Conservation (phyloP, 768 basidiomycete species). For the Lentinula raphanica region DNA sequence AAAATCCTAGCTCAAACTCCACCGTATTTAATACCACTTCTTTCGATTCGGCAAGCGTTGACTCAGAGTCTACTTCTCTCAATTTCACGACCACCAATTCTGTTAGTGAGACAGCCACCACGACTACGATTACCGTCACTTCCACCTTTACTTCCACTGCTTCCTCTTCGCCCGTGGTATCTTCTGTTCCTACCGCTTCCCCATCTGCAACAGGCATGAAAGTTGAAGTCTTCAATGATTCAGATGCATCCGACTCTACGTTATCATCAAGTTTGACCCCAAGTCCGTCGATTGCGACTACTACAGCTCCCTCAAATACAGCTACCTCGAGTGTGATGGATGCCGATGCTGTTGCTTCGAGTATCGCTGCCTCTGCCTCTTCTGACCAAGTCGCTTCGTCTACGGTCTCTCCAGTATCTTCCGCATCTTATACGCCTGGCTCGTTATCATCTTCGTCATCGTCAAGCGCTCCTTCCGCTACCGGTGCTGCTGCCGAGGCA, state of each 20-base stretch:
- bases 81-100: background rate
- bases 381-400: background rate
- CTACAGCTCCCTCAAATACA: too few species aligned
- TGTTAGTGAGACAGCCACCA: background rate
- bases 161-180: background rate
- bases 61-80: background rate
- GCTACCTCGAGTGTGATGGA: background rate
- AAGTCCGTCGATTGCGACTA: background rate
- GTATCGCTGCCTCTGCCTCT: background rate
- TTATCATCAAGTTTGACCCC: background rate
- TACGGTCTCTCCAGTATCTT: background rate
- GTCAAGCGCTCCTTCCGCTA: background rate
- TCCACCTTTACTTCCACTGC: background rate
- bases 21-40: background rate
- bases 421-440: background rate
- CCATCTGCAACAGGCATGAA: background rate
- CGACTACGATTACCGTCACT: conserved; percentile 2
- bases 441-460: background rate
- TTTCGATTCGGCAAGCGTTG: background rate
- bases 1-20: background rate
- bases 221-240: conserved; percentile 2
- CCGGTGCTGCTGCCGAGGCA: background rate
- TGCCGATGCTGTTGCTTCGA: conserved; percentile 1
- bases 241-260: background rate
- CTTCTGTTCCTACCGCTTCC: background rate